Conservation (phyloP, 495 filamentous ascomycete genomes). For the Xylaria grammica region DNA sequence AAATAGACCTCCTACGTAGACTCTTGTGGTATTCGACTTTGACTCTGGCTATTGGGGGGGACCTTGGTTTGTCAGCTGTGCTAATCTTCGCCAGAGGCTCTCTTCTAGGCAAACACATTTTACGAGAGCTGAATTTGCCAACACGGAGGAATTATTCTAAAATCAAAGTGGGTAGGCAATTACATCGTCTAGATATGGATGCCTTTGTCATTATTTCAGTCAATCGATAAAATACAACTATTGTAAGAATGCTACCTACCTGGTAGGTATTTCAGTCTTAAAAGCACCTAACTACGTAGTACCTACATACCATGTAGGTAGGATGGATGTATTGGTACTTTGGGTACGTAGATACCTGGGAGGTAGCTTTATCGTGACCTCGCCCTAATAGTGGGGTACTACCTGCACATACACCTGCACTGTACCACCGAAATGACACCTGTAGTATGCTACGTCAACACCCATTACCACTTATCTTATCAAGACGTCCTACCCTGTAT, state of each 20-base stretch:
- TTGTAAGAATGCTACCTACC: too few species aligned
- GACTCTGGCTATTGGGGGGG: too few species aligned
- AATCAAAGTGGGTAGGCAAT: not conserved
- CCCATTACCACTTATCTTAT: slow-evolving; percentile 19
- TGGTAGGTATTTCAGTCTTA: too few species aligned
- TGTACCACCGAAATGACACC: not conserved
- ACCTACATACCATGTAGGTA: too few species aligned
- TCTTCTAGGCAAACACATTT: not conserved
- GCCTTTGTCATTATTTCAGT: not conserved
- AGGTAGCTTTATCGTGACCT: not conserved
- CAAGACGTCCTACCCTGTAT: not conserved
- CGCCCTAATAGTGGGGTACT: slow-evolving; percentile 17
- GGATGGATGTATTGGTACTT: too few species aligned
- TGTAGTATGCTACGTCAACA: too few species aligned
- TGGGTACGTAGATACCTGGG: too few species aligned
- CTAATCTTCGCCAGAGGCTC: not conserved
- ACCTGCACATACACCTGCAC: not conserved
- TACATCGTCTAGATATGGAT: too few species aligned
- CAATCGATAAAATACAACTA: not conserved
- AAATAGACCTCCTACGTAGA: too few species aligned
- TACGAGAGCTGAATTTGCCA: not conserved
- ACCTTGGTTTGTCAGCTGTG: not conserved
- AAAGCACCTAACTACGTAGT: too few species aligned
- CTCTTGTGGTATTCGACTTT: too few species aligned
- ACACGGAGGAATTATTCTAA: not conserved